A percentile compares a stretch with the other conserved stretches of the same genome.
Conservation (phyloP, 2,329 filamentous ascomycete genomes). For the Ascochyta koolunga region DNA sequence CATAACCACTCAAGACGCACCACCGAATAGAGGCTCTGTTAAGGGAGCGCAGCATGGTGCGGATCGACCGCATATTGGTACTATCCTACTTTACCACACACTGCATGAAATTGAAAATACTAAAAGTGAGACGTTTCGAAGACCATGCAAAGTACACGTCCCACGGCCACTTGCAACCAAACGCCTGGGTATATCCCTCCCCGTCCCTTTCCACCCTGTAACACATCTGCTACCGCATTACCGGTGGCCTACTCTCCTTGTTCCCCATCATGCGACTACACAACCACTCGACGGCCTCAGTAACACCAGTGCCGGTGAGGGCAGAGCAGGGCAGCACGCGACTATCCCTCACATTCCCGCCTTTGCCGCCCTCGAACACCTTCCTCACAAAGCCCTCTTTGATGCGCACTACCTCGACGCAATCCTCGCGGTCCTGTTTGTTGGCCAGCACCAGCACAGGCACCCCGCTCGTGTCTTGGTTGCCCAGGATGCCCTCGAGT, state of each 20-base stretch:
- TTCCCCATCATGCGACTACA: conserved; percentile 94
- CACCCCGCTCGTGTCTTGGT: conserved; percentile 87
- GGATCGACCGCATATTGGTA: too few species aligned
- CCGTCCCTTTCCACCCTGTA: neutral
- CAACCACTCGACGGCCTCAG: conserved; percentile 97
- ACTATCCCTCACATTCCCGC: conserved; percentile 83
- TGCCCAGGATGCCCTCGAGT: conserved; percentile 85
- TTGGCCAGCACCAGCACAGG: conserved; percentile 92
- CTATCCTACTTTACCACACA: too few species aligned
- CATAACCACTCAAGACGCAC: too few species aligned
- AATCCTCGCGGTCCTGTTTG: conserved; percentile 97
- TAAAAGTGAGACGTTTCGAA: too few species aligned
- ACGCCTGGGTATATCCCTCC: neutral
- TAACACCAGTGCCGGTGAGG: conserved; percentile 81
- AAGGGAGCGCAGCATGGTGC: too few species aligned
- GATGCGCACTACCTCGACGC: conserved; percentile 94
- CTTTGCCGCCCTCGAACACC: conserved; percentile 94
- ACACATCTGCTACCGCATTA: conserved; percentile 75
- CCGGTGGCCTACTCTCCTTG: conserved; percentile 86
- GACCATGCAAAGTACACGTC: too few species aligned
- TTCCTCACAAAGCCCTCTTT: conserved; percentile 96
- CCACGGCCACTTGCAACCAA: neutral
- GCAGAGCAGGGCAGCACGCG: conserved; percentile 90
- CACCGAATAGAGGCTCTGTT: too few species aligned
- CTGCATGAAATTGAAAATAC: too few species aligned